phyloP scores from a whole-genome alignment of 192 early-diverging fungal genomes.

The Cladochytrium replicatum region DNA sequence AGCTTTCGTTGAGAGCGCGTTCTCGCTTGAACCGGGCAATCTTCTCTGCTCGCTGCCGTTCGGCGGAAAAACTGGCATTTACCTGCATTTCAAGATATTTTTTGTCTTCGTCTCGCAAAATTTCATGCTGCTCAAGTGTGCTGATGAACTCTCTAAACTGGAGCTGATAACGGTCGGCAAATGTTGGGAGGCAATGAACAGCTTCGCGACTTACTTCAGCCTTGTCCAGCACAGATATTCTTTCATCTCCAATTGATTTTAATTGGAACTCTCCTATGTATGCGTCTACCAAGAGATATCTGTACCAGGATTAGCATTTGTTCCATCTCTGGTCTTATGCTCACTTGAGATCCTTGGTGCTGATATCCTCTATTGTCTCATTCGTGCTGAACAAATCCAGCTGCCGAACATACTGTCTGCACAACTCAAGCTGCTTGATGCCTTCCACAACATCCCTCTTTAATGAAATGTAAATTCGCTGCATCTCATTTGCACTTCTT shows the following conservation, averaged over 20 bases:
- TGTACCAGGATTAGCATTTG: conserved; percentile 2
- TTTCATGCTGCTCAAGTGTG: conserved; percentile 18
- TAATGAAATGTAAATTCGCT: neutral
- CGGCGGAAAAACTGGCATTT: conserved; percentile 16
- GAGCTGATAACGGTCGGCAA: neutral
- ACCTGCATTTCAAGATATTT: conserved; percentile 19
- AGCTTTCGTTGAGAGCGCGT: conserved; percentile 50
- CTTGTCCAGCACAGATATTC: neutral
- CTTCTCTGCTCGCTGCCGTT: conserved; percentile 56
- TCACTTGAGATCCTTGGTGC: conserved; percentile 64
- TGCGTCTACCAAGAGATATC: conserved; percentile 47
- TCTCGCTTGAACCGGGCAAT: conserved; percentile 71
- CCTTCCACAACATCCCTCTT: conserved; percentile 41
- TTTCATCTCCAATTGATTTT: neutral
- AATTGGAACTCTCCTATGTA: conserved; percentile 17
- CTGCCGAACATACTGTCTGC: conserved; percentile 36
- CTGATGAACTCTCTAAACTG: conserved; percentile 30
- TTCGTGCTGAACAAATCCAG: conserved; percentile 76
- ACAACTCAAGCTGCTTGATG: conserved; percentile 32
- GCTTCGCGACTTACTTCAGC: too few species aligned
- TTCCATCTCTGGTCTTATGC: neutral
- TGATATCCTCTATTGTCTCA: conserved; percentile 81
- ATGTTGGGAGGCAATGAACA: too few species aligned
- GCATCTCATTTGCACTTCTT: neutral
- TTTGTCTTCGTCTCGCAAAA: conserved; percentile 22